A percentile compares a stretch with the other conserved stretches of the same genome.
These are phyloP conservation scores for Crithidia brevicula DNA, from an alignment of 208 protist genomes.

Conservation along the genomic window DNA sequence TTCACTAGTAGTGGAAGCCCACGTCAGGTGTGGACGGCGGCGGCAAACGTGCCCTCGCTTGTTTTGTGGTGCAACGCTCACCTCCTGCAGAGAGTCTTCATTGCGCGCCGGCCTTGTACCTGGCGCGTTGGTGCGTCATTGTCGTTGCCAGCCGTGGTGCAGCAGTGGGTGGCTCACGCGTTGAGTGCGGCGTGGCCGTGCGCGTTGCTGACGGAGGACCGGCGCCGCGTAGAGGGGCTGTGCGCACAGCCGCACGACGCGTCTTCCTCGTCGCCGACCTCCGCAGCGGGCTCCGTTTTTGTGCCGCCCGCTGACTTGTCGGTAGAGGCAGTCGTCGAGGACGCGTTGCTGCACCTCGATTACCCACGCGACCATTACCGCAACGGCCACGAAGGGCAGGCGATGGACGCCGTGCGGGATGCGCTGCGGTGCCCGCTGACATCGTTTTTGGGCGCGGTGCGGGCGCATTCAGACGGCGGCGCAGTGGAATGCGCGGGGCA, in stretches of 20 bases:
- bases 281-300: no score
- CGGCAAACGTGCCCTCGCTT: slow-evolving; percentile 11
- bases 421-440: slow-evolving; percentile 8
- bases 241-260: neutral
- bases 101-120: no score
- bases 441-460: neutral
- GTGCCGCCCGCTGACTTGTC: no score
- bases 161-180: slow-evolving; percentile 17
- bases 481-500: slow-evolving; percentile 1
- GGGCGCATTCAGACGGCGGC: neutral
- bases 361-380: neutral
- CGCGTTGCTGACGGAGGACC: neutral
- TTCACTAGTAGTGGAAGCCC: slow-evolving; percentile 20
- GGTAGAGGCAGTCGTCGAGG: slow-evolving; percentile 16
- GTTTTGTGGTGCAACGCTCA: slow-evolving; percentile 16
- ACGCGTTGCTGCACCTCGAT: slow-evolving; percentile 13
- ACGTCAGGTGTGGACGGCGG: slow-evolving; percentile 5
- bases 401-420: neutral
- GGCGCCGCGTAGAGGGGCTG: neutral
- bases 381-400: no score
- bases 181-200: slow-evolving; percentile 15
- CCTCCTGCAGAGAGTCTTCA: neutral
- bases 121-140: neutral
- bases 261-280: neutral
- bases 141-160: neutral